phyloP scores from a whole-genome alignment of 148 eudicot genomes.

The Spergularia bocconei region DNA sequence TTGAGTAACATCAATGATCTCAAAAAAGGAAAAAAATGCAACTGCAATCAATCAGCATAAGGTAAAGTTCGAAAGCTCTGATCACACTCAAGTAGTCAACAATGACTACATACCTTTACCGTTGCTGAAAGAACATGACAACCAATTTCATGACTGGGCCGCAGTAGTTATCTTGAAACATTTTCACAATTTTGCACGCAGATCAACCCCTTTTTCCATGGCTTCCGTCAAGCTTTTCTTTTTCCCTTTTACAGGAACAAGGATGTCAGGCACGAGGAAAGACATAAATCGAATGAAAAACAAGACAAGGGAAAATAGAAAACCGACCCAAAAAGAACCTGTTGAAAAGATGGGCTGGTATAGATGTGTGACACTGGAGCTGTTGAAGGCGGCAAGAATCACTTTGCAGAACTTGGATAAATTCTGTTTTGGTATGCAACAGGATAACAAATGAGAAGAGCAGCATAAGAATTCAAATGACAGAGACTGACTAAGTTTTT shows the following conservation, averaged over 20 bases:
- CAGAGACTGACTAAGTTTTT: not conserved
- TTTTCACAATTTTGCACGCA: constrained; percentile 71
- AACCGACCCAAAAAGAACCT: constrained; percentile 84
- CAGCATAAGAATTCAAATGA: constrained; percentile 2
- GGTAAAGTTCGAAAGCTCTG: too few relatives aligned
- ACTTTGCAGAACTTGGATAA: constrained; percentile 90
- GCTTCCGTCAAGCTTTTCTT: constrained; percentile 94
- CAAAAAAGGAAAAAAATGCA: too few relatives aligned
- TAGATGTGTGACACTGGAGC: constrained; percentile 85
- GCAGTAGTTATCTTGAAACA: constrained; percentile 65
- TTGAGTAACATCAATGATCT: too few relatives aligned
- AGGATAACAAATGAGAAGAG: constrained; percentile 11
- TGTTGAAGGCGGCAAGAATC: constrained; percentile 96
- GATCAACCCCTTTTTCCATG: constrained; percentile 78
- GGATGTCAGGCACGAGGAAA: constrained; percentile 16
- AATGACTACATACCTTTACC: too few relatives aligned
- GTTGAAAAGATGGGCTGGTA: constrained; percentile 72
- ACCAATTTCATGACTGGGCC: too few relatives aligned
- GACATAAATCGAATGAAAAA: constrained; percentile 9
- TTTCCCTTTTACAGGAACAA: constrained; percentile 49
- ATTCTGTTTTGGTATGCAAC: constrained; percentile 43
- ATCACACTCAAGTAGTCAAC: too few relatives aligned
- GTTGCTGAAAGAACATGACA: too few relatives aligned
- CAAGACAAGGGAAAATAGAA: constrained; percentile 6
- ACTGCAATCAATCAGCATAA: too few relatives aligned